Base-by-base conservation (phyloP, 805 yeast genomes). In the Tetrapisispora phaffii region DNA sequence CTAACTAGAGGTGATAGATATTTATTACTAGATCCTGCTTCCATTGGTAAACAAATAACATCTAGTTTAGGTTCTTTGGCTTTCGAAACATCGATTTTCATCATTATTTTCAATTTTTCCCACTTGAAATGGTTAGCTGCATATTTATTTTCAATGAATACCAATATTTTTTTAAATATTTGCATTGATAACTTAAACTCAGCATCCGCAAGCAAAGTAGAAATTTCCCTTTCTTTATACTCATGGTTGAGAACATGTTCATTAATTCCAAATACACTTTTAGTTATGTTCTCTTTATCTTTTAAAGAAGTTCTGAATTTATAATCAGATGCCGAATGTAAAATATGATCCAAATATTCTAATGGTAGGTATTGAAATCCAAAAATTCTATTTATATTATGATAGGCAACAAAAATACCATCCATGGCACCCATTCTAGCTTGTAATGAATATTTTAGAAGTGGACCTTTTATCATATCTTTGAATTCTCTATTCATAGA, bases 371-470 rank as follows among this genome's bases (percentile, higher is more conserved):
- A 90, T 62, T 88, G 90, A 63, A 88, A 93, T 3, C 97, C 98
- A 64, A 90, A 86, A 54, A 89, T 75, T 40, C 79, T 69, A 26
- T 76, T 71, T 42, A 87, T 74, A 60, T 89, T 90, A 62, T 90
- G 98, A 62, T 81, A 90, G 0, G 96, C 96, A 15, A 90, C 72
- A 53, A 85, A 87, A 2, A 93, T 86, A 6, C 98, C 98, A 63
- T 89, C 97, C 97, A 93, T 90, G 55, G 84, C 80, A 2, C 97
- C 98, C 35, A 90, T 84, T 50, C 97, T 72, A 0, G 96, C 97
- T 63, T 93, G 97, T 52, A 90, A 70, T 2, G 85, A 75, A 58
- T 90, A 90, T 65, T 90, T 90, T 53, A 90, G 68, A 65, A 90
- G 65, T 0, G 93, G 82, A 1, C 90, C 76, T 47, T 85, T 68